A percentile compares a stretch with the other conserved stretches of the same genome.
Conservation (phyloP, 352 stramenopile species). For the Pelagophyceae sp. region DNA sequence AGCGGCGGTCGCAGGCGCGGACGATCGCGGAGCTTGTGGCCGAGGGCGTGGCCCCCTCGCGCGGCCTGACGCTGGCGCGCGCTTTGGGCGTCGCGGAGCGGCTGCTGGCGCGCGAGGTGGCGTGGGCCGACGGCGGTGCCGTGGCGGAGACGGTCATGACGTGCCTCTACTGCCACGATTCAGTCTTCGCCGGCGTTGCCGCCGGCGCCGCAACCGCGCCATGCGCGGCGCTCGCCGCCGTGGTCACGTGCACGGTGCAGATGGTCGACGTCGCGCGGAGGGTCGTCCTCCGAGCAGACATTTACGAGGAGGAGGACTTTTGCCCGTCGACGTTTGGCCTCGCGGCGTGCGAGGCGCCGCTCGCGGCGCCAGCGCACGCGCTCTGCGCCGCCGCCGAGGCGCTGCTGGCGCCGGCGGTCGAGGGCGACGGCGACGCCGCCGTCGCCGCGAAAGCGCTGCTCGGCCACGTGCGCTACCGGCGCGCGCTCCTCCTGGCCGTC, state of each 20-base stretch:
- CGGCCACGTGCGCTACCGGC: conserved; percentile 42
- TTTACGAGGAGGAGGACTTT: conserved; percentile 93
- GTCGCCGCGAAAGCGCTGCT: conserved; percentile 42
- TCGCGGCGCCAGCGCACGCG: conserved; percentile 33
- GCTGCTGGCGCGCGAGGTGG: conserved; percentile 56
- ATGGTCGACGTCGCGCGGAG: conserved; percentile 63
- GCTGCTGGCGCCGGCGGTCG: neutral
- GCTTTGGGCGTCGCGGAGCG: neutral
- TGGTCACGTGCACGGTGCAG: conserved; percentile 58
- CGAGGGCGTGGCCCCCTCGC: neutral
- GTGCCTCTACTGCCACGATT: conserved; percentile 70
- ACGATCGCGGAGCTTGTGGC: neutral
- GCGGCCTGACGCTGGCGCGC: neutral
- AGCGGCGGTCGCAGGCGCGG: neutral
- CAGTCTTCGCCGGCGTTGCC: conserved; percentile 60
- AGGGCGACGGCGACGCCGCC: conserved; percentile 32
- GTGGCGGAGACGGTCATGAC: conserved; percentile 74
- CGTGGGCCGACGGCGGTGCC: conserved; percentile 65
- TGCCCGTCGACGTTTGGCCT: conserved; percentile 41
- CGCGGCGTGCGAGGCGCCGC: no score
- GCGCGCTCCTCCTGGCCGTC: conserved; percentile 50
- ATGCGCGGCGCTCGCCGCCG: conserved; percentile 53
- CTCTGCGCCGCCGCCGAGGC: conserved; percentile 29
- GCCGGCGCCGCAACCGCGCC: conserved; percentile 37
- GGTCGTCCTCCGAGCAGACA: conserved; percentile 74